phyloP scores from a whole-genome alignment of 768 basidiomycete genomes.

The Hygrophorus pudorinus region DNA sequence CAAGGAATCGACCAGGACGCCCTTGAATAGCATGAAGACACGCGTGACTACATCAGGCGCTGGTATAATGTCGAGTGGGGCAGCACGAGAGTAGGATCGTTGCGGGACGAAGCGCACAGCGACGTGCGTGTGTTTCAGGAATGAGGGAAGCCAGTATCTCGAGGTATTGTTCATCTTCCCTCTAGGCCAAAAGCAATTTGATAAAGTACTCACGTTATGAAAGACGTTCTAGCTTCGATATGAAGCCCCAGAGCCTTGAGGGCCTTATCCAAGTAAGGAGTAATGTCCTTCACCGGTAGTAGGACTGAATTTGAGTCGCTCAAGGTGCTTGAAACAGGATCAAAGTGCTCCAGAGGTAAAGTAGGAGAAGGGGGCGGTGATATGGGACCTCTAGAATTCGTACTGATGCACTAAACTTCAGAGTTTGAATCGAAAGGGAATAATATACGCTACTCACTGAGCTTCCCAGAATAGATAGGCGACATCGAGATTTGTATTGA shows the following conservation, averaged over 20 bases:
- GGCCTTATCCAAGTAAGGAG: constrained; percentile 26
- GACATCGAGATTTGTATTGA: constrained; percentile 17
- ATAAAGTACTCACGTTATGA: constrained; percentile 28
- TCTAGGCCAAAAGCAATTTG: too few species aligned
- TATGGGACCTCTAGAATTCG: not conserved
- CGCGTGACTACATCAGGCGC: constrained; percentile 32
- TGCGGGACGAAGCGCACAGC: constrained; percentile 38
- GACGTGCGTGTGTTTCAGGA: constrained; percentile 28
- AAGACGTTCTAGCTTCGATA: constrained; percentile 32
- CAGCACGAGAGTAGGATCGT: constrained; percentile 29
- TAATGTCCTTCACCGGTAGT: constrained; percentile 18
- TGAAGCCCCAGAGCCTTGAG: constrained; percentile 26
- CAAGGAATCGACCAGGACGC: constrained; percentile 17
- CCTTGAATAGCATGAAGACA: constrained; percentile 39
- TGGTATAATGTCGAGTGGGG: constrained; percentile 27
- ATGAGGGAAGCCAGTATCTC: constrained; percentile 34
- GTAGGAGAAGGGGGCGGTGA: not conserved
- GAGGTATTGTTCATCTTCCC: not conserved
- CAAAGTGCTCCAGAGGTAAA: constrained; percentile 2
- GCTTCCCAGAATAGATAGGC: constrained; percentile 33
- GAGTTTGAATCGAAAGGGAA: not conserved
- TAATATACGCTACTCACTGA: constrained; percentile 15
- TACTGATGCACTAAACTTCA: not conserved
- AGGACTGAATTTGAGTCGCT: constrained; percentile 20
- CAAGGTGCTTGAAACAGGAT: constrained; percentile 10